Conservation (phyloP, 257 asterid genomes). For the Petunia axillaris region DNA sequence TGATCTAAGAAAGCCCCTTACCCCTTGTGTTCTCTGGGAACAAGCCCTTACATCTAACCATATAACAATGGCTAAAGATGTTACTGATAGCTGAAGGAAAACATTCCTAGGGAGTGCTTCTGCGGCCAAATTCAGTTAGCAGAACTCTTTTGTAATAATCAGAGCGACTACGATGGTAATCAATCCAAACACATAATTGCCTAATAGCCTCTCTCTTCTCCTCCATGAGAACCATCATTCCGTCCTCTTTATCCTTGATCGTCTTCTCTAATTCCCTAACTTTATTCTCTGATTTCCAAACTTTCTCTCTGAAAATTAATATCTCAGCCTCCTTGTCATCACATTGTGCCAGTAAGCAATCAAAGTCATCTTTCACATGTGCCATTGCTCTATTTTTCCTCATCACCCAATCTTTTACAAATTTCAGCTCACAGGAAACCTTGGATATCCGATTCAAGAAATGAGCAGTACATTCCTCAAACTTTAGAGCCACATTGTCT, state of each 20-base stretch:
- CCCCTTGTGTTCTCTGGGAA: not conserved
- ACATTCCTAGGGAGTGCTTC: slow-evolving; percentile 21
- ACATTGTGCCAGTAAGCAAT: slow-evolving; percentile 56
- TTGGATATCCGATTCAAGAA: slow-evolving; percentile 73
- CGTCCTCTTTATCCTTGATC: slow-evolving; percentile 65
- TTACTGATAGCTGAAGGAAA: not conserved
- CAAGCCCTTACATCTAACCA: not conserved
- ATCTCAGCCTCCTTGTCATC: slow-evolving; percentile 77
- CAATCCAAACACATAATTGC: slow-evolving; percentile 89
- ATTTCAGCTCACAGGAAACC: slow-evolving; percentile 65
- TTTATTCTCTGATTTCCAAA: slow-evolving; percentile 66
- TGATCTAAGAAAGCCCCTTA: not conserved
- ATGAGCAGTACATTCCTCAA: slow-evolving; percentile 58
- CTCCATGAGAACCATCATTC: slow-evolving; percentile 57
- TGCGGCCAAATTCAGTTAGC: slow-evolving; percentile 46
- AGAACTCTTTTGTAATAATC: slow-evolving; percentile 66
- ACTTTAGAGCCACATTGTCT: slow-evolving; percentile 55
- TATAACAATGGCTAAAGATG: slow-evolving; percentile 2
- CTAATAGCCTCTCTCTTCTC: slow-evolving; percentile 93
- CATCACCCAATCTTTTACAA: slow-evolving; percentile 64
- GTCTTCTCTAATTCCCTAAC: slow-evolving; percentile 69
- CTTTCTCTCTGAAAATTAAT: slow-evolving; percentile 56
- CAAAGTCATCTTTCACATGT: slow-evolving; percentile 52
- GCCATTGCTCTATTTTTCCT: slow-evolving; percentile 56
- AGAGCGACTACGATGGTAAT: slow-evolving; percentile 70